These are phyloP conservation scores for Claviceps arundinis DNA, from an alignment of 2,329 filamentous ascomycete species.

Conservation along the genomic window DNA sequence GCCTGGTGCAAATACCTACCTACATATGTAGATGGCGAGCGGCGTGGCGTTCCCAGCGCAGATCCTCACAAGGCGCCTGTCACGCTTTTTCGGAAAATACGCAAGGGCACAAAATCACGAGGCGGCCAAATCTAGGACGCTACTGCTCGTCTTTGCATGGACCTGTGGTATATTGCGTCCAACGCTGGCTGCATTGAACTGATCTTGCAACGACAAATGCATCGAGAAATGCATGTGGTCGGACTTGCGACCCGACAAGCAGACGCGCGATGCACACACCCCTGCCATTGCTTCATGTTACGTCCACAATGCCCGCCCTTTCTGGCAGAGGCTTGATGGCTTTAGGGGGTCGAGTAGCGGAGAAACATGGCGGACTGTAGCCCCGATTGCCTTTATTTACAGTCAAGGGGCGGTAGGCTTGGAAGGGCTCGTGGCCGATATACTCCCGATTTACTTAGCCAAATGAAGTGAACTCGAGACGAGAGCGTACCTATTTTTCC, in stretches of 20 bases:
- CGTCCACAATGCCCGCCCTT: constrained; percentile 3
- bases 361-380: background rate
- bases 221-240: background rate
- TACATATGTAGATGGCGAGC: background rate
- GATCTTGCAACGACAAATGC: background rate
- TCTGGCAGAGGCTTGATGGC: constrained; percentile 1
- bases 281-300: background rate
- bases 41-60: background rate
- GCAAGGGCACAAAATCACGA: too few species aligned
- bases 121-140: background rate
- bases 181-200: background rate
- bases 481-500: too few species aligned
- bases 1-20: background rate
- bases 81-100: too few species aligned
- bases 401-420: background rate
- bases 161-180: background rate
- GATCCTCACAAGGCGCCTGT: background rate
- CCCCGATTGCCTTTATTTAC: background rate
- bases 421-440: background rate
- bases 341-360: constrained; percentile 5
- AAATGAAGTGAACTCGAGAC: too few species aligned
- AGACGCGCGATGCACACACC: background rate
- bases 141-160: background rate
- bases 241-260: background rate
- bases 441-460: too few species aligned